A percentile compares a stretch with the other conserved stretches of the same genome.
Evolutionary conservation across 129 eudicot species (phyloP).

Genomic region (Calendula officinalis): DNA sequence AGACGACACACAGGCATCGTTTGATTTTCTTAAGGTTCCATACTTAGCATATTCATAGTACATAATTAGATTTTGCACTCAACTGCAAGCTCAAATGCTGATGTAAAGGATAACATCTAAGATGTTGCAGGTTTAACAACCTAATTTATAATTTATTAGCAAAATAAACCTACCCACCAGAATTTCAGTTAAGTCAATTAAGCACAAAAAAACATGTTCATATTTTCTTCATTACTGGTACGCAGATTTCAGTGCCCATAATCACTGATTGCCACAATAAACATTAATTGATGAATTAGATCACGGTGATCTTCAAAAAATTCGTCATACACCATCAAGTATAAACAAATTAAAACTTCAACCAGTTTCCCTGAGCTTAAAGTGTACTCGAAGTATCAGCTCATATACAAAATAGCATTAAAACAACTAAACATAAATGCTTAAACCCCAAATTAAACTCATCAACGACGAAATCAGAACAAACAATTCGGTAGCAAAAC

Average conservation of each 20-base stretch:
- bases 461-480: slow-evolving; percentile 19
- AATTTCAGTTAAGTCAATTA: not conserved
- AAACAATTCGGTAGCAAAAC: slow-evolving; percentile 19
- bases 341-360: slow-evolving; percentile 6
- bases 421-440: slow-evolving; percentile 9
- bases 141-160: not conserved
- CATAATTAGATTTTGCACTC: too few species aligned
- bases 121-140: slow-evolving; percentile 19
- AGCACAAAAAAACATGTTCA: slow-evolving; percentile 18
- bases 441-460: slow-evolving; percentile 11
- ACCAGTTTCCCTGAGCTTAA: not conserved
- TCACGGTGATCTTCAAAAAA: slow-evolving; percentile 31
- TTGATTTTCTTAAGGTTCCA: slow-evolving; percentile 3
- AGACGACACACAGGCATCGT: not conserved
- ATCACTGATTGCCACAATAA: slow-evolving; percentile 16
- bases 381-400: slow-evolving; percentile 24
- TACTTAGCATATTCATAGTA: not conserved
- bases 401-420: slow-evolving; percentile 11
- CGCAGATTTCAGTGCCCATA: not conserved
- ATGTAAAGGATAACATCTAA: slow-evolving; percentile 19
- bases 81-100: slow-evolving; percentile 9
- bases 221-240: slow-evolving; percentile 1
- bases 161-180: not conserved
- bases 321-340: slow-evolving; percentile 16
- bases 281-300: slow-evolving; percentile 27